phyloP scores from a whole-genome alignment of 78 protist genomes.

The Acrasis kona region DNA sequence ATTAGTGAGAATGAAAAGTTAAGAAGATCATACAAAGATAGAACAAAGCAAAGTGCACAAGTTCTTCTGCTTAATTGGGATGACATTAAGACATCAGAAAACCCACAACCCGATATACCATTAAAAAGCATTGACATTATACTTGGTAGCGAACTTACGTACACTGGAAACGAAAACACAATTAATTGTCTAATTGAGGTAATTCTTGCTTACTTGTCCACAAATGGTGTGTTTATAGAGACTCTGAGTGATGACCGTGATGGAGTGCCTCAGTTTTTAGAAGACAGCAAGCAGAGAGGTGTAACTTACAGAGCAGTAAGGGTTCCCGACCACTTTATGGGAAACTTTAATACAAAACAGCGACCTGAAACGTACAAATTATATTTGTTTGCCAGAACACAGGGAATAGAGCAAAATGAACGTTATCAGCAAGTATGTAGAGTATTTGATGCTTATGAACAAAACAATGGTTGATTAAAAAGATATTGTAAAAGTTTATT shows the following conservation, averaged over 20 bases:
- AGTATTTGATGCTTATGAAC: neutral
- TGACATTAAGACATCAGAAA: too few species aligned
- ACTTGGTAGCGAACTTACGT: neutral
- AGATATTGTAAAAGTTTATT: neutral
- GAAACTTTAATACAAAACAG: neutral
- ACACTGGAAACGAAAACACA: neutral
- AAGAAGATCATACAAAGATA: too few species aligned
- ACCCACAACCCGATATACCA: too few species aligned
- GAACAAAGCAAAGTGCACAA: neutral
- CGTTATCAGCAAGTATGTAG: neutral
- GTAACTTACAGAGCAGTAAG: neutral
- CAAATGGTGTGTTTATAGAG: neutral
- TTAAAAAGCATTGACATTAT: neutral
- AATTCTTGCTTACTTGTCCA: neutral
- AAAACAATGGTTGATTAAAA: neutral
- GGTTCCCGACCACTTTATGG: neutral
- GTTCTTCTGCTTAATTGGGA: neutral
- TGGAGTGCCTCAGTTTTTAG: neutral
- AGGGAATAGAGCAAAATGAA: neutral
- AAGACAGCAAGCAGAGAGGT: neutral
- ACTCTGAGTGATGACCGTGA: neutral
- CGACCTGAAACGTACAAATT: neutral
- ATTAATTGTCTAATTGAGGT: neutral
- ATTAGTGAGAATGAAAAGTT: neutral
- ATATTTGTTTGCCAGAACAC: neutral